Evolutionary conservation across 129 eudicot genomes (phyloP).

Genomic region (Pulicaria dysenterica): DNA sequence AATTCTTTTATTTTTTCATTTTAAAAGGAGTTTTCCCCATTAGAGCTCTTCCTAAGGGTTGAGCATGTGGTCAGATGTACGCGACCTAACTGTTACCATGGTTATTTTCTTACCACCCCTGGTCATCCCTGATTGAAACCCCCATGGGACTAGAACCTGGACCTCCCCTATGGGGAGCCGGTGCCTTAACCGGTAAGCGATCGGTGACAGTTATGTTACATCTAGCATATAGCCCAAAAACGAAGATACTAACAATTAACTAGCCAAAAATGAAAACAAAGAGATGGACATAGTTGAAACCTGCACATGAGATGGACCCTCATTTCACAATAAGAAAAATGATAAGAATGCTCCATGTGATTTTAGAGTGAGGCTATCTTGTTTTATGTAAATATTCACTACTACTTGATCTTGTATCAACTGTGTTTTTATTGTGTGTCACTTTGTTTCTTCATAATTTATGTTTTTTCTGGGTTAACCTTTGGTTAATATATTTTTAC

Average conservation of each 20-base stretch:
- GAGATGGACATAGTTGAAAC: conserved; percentile 1
- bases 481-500: conserved; percentile 15
- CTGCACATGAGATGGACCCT: conserved; percentile 15
- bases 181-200: too few species aligned
- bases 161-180: too few species aligned
- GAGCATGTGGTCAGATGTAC: too few species aligned
- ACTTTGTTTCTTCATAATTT: not conserved
- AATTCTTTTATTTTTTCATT: too few species aligned
- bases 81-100: too few species aligned
- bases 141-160: too few species aligned
- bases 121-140: too few species aligned
- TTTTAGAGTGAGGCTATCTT: conserved; percentile 1
- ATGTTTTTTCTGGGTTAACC: conserved; percentile 5
- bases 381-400: not conserved
- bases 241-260: not conserved
- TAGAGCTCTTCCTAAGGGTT: too few species aligned
- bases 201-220: not conserved
- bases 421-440: not conserved
- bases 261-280: not conserved
- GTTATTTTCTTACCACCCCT: too few species aligned
- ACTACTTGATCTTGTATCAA: conserved; percentile 1
- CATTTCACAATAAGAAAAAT: not conserved
- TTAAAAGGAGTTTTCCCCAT: too few species aligned
- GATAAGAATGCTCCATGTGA: not conserved
- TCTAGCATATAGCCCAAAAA: not conserved